phyloP scores from a whole-genome alignment of 495 filamentous ascomycete genomes.

The Bacidia gigantensis region DNA sequence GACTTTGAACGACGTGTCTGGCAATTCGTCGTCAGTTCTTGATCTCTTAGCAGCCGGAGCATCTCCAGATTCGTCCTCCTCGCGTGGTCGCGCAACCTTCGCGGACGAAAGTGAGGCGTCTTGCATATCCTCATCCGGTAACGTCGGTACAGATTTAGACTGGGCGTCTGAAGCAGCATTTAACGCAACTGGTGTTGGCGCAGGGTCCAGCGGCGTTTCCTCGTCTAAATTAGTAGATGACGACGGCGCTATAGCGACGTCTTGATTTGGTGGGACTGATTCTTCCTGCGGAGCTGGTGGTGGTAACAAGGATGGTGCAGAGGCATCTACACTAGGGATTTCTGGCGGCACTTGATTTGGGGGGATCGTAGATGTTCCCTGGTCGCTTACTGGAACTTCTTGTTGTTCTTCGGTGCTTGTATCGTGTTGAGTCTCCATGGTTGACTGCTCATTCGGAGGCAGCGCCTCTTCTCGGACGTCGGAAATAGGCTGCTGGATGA shows the following conservation, averaged over 20 bases:
- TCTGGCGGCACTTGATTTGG: background rate
- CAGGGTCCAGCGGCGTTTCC: slow-evolving; percentile 15
- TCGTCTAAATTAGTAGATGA: slow-evolving; percentile 1
- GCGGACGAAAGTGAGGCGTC: slow-evolving; percentile 29
- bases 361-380: background rate
- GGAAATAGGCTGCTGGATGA: slow-evolving; percentile 17
- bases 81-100: slow-evolving; percentile 57
- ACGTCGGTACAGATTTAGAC: background rate
- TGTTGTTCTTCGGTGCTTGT: background rate
- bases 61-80: slow-evolving; percentile 51
- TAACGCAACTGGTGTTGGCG: slow-evolving; percentile 13
- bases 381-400: background rate
- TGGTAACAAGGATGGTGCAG: background rate
- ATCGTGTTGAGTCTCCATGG: background rate
- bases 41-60: slow-evolving; percentile 67
- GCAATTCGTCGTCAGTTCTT: slow-evolving; percentile 40
- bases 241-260: background rate
- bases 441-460: background rate
- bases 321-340: background rate
- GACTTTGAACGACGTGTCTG: slow-evolving; percentile 25
- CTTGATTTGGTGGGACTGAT: background rate
- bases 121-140: slow-evolving; percentile 27
- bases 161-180: background rate
- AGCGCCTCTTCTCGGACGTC: slow-evolving; percentile 16
- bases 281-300: background rate